A percentile compares a stretch with the other conserved stretches of the same genome.
Evolutionary conservation across 495 filamentous ascomycete species (phyloP).

Genomic region (Penicillium cosmopolitanum): DNA sequence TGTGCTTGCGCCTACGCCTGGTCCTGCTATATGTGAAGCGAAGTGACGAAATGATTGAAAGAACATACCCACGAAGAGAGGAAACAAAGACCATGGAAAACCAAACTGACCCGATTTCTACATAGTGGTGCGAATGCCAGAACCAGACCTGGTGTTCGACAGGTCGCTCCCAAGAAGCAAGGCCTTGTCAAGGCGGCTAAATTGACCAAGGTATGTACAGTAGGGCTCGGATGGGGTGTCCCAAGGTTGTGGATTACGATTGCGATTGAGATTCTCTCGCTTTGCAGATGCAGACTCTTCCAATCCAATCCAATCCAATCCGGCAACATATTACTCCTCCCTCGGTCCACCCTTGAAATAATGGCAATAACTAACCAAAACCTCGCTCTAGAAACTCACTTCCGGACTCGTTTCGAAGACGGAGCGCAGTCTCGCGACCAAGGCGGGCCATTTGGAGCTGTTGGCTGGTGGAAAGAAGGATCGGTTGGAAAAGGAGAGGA

Average conservation of each 20-base stretch:
- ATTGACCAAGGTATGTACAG: constrained; percentile 59
- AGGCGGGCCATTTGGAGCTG: constrained; percentile 75
- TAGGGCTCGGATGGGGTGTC: background rate
- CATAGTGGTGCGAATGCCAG: constrained; percentile 21
- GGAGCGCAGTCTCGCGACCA: constrained; percentile 66
- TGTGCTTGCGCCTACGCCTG: too few species aligned
- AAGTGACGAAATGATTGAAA: background rate
- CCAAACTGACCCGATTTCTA: background rate
- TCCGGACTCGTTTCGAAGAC: constrained; percentile 66
- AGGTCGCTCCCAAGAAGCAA: constrained; percentile 72
- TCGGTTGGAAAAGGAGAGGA: constrained; percentile 30
- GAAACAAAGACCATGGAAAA: background rate
- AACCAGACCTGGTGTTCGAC: constrained; percentile 59
- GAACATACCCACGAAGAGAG: background rate
- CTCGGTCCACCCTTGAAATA: too few species aligned
- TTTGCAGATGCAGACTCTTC: background rate
- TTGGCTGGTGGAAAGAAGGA: constrained; percentile 68
- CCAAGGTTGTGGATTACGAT: background rate
- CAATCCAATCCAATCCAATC: constrained; percentile 1
- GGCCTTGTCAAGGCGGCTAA: constrained; percentile 61
- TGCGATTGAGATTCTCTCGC: background rate
- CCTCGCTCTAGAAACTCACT: constrained; percentile 58
- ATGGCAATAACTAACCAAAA: background rate
- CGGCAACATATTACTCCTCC: background rate
- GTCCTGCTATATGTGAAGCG: too few species aligned